Evolutionary conservation across 805 yeast species (phyloP).

Genomic region (Brettanomyces sp.): DNA sequence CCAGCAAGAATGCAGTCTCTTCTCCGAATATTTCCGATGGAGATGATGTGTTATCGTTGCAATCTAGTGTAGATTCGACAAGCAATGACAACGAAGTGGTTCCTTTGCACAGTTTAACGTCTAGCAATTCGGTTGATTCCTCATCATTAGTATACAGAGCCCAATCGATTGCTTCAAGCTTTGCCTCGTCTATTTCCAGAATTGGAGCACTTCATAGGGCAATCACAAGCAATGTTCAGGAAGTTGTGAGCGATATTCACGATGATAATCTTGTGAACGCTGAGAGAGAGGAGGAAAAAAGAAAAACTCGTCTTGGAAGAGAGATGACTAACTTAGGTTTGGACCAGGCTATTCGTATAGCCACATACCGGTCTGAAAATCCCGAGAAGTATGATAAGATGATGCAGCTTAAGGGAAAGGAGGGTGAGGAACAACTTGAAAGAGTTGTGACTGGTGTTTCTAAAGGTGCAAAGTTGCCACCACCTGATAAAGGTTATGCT

Average conservation of each 20-base stretch:
- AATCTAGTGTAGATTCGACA: not conserved
- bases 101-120: not conserved
- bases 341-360: constrained; percentile 18
- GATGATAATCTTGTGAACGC: constrained; percentile 16
- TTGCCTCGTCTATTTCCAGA: constrained; percentile 9
- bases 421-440: not conserved
- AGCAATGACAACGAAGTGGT: not conserved
- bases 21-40: not conserved
- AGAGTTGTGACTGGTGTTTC: constrained; percentile 1
- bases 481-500: constrained; percentile 31
- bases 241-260: constrained; percentile 12
- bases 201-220: constrained; percentile 1
- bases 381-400: not conserved
- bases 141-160: not conserved
- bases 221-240: constrained; percentile 8
- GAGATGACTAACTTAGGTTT: constrained; percentile 14
- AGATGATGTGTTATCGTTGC: not conserved
- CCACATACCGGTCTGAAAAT: constrained; percentile 10
- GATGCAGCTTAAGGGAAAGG: not conserved
- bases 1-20: not conserved
- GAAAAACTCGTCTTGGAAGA: constrained; percentile 12
- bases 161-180: not conserved
- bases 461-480: not conserved
- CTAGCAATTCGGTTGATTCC: not conserved
- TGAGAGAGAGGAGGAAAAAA: constrained; percentile 5